These are phyloP conservation scores for Gracilaria domingensis DNA, from an alignment of 23 red algal genomes.

Conservation along the genomic window DNA sequence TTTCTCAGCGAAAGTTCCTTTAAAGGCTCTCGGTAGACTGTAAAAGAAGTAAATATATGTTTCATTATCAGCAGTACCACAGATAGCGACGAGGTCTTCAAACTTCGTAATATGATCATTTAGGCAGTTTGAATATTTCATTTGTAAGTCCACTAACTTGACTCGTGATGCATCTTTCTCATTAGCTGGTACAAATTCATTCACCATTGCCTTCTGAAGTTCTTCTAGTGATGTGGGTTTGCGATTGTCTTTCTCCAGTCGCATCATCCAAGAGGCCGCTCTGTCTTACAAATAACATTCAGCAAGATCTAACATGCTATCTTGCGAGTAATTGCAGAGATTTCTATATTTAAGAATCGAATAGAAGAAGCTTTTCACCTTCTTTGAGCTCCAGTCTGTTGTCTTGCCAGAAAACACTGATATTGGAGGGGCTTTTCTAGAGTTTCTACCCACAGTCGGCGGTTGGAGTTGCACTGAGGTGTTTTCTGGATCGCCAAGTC, in stretches of 20 bases:
- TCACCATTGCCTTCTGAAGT: constrained; percentile 31
- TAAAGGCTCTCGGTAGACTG: no score
- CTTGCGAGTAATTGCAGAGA: constrained; percentile 40
- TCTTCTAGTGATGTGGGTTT: constrained; percentile 26
- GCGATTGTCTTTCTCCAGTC: constrained; percentile 28
- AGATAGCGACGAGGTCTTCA: no score
- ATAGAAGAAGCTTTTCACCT: no score
- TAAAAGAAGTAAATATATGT: no score
- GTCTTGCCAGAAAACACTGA: background rate
- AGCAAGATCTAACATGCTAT: constrained; percentile 4
- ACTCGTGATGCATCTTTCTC: constrained; percentile 6
- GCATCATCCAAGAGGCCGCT: constrained; percentile 53
- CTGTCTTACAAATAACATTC: constrained; percentile 39
- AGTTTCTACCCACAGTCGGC: background rate
- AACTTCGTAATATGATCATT: constrained; percentile 20
- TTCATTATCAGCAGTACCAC: no score
- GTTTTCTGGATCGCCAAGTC: background rate
- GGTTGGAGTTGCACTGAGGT: background rate
- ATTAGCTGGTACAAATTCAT: no score
- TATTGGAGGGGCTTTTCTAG: background rate
- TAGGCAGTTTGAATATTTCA: constrained; percentile 1
- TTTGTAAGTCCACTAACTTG: constrained; percentile 27
- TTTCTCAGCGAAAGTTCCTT: no score
- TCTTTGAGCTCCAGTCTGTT: constrained; percentile 12
- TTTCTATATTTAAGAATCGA: constrained; percentile 27